Evolutionary conservation across 129 eudicot species (phyloP).

Genomic region (Glebionis coronaria): DNA sequence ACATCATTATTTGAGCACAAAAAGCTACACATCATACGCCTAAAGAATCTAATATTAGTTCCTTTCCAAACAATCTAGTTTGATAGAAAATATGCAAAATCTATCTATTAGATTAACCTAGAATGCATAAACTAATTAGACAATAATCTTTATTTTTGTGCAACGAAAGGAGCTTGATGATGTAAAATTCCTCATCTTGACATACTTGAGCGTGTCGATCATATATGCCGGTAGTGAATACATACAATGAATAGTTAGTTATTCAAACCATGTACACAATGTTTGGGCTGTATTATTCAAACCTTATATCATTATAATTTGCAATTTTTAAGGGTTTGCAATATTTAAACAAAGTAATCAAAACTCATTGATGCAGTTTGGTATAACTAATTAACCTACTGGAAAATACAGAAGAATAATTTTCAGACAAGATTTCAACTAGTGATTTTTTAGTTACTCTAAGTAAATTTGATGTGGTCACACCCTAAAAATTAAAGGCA

Average conservation of each 20-base stretch:
- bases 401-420: no score
- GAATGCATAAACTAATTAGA: background rate
- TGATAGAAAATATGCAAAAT: background rate
- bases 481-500: background rate
- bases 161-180: background rate
- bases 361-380: no score
- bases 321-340: no score
- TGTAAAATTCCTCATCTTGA: background rate
- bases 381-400: no score
- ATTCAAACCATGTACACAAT: no score
- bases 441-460: background rate
- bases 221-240: background rate
- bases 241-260: background rate
- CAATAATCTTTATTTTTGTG: background rate
- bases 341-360: no score
- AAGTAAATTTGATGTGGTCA: background rate
- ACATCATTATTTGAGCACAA: constrained; percentile 6
- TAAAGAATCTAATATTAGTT: background rate
- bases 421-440: background rate
- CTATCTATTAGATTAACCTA: background rate
- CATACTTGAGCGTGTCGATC: background rate
- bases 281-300: no score
- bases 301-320: no score
- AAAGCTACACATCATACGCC: constrained; percentile 8
- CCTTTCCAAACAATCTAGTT: background rate